These are phyloP conservation scores for Ceriops tagal DNA, from an alignment of 345 rosid genomes.

Conservation along the genomic window DNA sequence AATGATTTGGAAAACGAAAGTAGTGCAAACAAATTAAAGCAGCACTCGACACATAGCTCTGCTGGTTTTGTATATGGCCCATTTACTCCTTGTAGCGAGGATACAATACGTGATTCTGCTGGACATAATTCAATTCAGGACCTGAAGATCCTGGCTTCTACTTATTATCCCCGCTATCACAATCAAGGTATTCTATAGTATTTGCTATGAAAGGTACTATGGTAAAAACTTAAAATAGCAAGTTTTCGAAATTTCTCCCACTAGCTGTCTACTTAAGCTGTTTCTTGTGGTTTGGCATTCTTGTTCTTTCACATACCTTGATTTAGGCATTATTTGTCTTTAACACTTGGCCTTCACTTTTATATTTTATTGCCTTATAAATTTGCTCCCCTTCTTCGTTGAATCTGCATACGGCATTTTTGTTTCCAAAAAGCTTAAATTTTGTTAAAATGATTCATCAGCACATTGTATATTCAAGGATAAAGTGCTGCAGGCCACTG, in stretches of 20 bases:
- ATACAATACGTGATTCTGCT: constrained; percentile 11
- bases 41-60: constrained; percentile 24
- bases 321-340: too few relatives aligned
- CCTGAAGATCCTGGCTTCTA: constrained; percentile 49
- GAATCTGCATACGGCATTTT: too few relatives aligned
- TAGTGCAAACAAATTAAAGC: constrained; percentile 24
- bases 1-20: constrained; percentile 27
- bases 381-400: too few relatives aligned
- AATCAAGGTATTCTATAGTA: constrained; percentile 51
- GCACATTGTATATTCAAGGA: not conserved
- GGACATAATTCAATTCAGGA: constrained; percentile 36
- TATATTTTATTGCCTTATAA: too few relatives aligned
- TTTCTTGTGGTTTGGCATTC: too few relatives aligned
- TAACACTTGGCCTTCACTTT: too few relatives aligned
- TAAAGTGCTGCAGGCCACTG: not conserved
- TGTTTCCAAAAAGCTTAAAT: too few relatives aligned
- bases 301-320: too few relatives aligned
- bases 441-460: not conserved
- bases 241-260: too few relatives aligned
- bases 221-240: too few relatives aligned
- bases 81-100: constrained; percentile 36
- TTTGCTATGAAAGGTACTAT: not conserved
- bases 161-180: constrained; percentile 49
- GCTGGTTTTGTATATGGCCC: constrained; percentile 56
- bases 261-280: too few relatives aligned